Evolutionary conservation across 495 filamentous ascomycete genomes (phyloP).

Genomic region (Aspergillus sparsus): DNA sequence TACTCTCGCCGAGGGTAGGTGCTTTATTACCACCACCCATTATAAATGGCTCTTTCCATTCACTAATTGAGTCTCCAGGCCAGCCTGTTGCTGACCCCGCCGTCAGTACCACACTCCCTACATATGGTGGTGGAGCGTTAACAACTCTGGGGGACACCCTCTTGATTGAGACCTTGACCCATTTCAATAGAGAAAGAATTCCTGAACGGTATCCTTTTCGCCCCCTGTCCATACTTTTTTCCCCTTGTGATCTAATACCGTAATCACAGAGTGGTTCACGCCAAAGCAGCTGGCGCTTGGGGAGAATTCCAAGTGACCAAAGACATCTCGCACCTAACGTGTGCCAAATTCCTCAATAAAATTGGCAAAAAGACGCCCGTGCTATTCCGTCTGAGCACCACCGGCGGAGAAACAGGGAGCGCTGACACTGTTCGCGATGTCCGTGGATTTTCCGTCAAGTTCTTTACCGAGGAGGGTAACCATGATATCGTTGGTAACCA

Average conservation of each 20-base stretch:
- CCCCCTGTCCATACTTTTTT: too few species aligned
- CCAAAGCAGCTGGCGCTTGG: slow-evolving; percentile 59
- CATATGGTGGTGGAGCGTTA: slow-evolving; percentile 30
- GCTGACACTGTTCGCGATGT: slow-evolving; percentile 67
- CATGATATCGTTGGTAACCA: slow-evolving; percentile 56
- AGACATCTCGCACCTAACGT: slow-evolving; percentile 50
- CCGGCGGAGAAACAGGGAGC: slow-evolving; percentile 64
- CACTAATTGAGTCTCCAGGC: slow-evolving; percentile 15
- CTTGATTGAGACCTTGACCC: slow-evolving; percentile 44
- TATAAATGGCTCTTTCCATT: slow-evolving; percentile 3
- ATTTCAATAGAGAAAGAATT: slow-evolving; percentile 59
- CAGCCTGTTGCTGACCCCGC: slow-evolving; percentile 32
- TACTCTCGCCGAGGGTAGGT: slow-evolving; percentile 31
- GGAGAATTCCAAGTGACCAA: slow-evolving; percentile 63
- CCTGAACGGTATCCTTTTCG: slow-evolving; percentile 46
- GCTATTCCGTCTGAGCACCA: slow-evolving; percentile 65
- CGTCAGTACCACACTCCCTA: slow-evolving; percentile 32
- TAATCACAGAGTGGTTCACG: slow-evolving; percentile 59
- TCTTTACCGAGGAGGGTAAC: slow-evolving; percentile 79
- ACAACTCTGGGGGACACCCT: slow-evolving; percentile 33
- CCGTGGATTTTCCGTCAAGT: slow-evolving; percentile 68
- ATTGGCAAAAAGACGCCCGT: slow-evolving; percentile 64
- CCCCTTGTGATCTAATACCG: neutral
- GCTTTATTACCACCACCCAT: neutral
- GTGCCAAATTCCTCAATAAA: slow-evolving; percentile 42